phyloP scores from a whole-genome alignment of 2,329 filamentous ascomycete species.

The Colletotrichum plurivorum region DNA sequence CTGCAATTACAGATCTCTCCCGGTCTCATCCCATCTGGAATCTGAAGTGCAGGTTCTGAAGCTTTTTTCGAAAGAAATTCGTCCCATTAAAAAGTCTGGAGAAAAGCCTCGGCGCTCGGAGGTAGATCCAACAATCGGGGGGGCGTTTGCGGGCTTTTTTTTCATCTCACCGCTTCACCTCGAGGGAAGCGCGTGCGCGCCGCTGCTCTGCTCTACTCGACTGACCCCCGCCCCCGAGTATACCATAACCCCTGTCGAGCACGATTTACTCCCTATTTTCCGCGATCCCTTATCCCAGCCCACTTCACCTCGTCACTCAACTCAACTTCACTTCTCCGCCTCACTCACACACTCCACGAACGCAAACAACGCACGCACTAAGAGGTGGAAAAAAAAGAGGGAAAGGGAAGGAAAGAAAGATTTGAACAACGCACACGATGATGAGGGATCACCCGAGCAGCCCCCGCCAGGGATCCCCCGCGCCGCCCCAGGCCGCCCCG shows the following conservation, averaged over 20 bases:
- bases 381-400: not conserved
- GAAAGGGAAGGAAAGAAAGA: not conserved
- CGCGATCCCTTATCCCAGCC: constrained; percentile 22
- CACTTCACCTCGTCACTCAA: not conserved
- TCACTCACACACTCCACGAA: no score
- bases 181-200: no score
- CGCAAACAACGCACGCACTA: no score
- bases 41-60: no score
- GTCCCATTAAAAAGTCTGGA: no score
- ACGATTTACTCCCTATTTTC: not conserved
- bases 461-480: constrained; percentile 30
- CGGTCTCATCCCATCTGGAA: no score
- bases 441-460: constrained; percentile 34
- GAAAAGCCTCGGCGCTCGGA: not conserved
- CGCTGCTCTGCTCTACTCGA: no score
- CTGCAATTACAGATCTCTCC: not conserved
- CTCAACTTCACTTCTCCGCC: no score
- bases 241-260: no score
- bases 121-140: not conserved
- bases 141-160: constrained; percentile 26
- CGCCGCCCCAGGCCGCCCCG: constrained; percentile 5
- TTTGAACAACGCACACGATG: not conserved
- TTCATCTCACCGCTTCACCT: constrained; percentile 26
- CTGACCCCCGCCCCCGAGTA: no score
- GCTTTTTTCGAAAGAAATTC: no score